These are phyloP conservation scores for Diplodia corticola DNA, from an alignment of 2,329 filamentous ascomycete species.

Conservation along the genomic window DNA sequence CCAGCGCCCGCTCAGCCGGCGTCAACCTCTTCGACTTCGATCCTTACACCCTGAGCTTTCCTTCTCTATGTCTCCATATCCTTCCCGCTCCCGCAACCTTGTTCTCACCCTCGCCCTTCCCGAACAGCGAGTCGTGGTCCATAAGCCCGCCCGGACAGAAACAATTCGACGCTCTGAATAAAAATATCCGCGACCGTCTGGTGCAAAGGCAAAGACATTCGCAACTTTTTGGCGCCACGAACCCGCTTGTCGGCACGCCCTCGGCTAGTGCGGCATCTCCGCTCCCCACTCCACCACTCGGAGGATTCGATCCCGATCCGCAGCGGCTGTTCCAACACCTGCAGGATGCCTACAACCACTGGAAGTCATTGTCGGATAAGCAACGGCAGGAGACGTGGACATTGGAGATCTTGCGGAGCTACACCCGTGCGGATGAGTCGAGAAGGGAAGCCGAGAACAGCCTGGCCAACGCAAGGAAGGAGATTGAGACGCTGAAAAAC, in stretches of 20 bases:
- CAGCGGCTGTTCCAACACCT: slow-evolving; percentile 73
- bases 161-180: slow-evolving; percentile 71
- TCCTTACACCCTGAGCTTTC: slow-evolving; percentile 80
- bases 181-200: slow-evolving; percentile 68
- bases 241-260: slow-evolving; percentile 33
- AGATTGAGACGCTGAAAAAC: slow-evolving; percentile 44
- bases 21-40: slow-evolving; percentile 71
- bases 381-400: slow-evolving; percentile 48
- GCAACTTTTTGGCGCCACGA: slow-evolving; percentile 28
- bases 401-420: slow-evolving; percentile 49
- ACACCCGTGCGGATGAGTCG: slow-evolving; percentile 43
- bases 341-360: slow-evolving; percentile 73
- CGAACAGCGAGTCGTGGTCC: slow-evolving; percentile 78
- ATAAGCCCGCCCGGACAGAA: slow-evolving; percentile 71
- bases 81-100: slow-evolving; percentile 79
- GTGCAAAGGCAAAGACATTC: slow-evolving; percentile 36
- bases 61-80: slow-evolving; percentile 77
- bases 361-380: slow-evolving; percentile 63
- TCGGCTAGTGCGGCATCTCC: slow-evolving; percentile 43
- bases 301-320: slow-evolving; percentile 58
- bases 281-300: slow-evolving; percentile 39
- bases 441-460: slow-evolving; percentile 40
- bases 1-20: slow-evolving; percentile 43
- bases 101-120: slow-evolving; percentile 76
- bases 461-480: slow-evolving; percentile 43